Evolutionary conservation across 1,139 yeast genomes (phyloP).

Genomic region (Suhomyces maxii): DNA sequence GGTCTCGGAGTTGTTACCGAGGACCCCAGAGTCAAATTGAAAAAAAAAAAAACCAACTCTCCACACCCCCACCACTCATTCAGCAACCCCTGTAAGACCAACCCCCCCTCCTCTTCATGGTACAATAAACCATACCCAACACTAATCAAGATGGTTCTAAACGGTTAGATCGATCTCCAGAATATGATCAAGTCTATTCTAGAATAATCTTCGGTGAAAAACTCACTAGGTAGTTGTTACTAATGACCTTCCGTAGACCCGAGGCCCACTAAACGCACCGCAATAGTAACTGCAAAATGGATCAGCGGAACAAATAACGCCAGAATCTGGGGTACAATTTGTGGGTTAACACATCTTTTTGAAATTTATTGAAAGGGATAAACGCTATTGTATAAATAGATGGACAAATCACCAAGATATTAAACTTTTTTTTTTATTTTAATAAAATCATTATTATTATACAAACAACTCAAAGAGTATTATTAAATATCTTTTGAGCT

Average conservation of each 20-base stretch:
- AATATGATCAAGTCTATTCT: too few species aligned
- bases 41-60: neutral
- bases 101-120: neutral
- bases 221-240: neutral
- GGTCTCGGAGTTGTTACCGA: conserved; percentile 5
- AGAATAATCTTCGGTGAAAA: too few species aligned
- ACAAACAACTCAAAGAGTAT: neutral
- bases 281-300: conserved; percentile 3
- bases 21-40: neutral
- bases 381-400: conserved; percentile 5
- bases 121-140: neutral
- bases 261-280: conserved; percentile 4
- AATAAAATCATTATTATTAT: neutral
- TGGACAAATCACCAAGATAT: neutral
- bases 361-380: neutral
- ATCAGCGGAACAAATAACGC: conserved; percentile 8
- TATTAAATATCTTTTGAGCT: neutral
- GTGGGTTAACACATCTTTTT: neutral
- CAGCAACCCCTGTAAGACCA: neutral
- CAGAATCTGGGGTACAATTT: conserved; percentile 11
- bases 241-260: conserved; percentile 6
- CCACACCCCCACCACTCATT: neutral
- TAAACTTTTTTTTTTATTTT: neutral
- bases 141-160: too few species aligned
- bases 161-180: neutral